phyloP scores from a whole-genome alignment of 1,284 basidiomycete species.

The Ganoderma multipileum region DNA sequence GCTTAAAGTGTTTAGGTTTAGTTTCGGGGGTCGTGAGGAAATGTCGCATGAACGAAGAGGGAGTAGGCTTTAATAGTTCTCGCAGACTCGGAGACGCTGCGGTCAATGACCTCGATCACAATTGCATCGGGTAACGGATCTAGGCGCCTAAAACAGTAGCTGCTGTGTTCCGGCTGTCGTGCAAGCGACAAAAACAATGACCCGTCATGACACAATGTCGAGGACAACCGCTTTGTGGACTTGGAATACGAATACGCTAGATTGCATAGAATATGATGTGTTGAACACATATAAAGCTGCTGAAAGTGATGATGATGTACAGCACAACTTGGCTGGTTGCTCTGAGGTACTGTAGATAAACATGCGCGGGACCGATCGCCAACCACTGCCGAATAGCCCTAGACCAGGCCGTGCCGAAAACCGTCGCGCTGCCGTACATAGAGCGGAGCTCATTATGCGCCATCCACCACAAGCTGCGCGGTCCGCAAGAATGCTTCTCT shows the following conservation, averaged over 20 bases:
- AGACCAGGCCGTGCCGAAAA: background rate
- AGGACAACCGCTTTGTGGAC: background rate
- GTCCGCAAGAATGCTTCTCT: slow-evolving; percentile 37
- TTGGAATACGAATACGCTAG: background rate
- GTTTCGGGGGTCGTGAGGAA: slow-evolving; percentile 16
- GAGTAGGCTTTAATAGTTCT: slow-evolving; percentile 20
- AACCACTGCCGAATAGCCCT: background rate
- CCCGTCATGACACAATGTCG: background rate
- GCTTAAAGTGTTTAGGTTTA: slow-evolving; percentile 4
- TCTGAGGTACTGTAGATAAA: too few relatives aligned
- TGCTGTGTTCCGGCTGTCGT: background rate
- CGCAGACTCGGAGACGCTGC: slow-evolving; percentile 16
- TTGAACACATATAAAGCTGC: background rate
- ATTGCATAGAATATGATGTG: background rate
- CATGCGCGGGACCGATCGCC: background rate
- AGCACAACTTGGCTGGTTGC: background rate
- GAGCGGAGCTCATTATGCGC: slow-evolving; percentile 12
- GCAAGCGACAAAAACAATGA: background rate
- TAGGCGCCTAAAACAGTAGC: slow-evolving; percentile 11
- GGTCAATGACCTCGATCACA: slow-evolving; percentile 23
- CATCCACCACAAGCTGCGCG: slow-evolving; percentile 35
- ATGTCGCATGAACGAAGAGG: slow-evolving; percentile 22
- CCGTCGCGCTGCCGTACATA: background rate
- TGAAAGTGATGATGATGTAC: background rate
- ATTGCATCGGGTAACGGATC: slow-evolving; percentile 25